These are phyloP conservation scores for Haplosporangium gracile DNA, from an alignment of 192 early-diverging fungal species.

Conservation along the genomic window DNA sequence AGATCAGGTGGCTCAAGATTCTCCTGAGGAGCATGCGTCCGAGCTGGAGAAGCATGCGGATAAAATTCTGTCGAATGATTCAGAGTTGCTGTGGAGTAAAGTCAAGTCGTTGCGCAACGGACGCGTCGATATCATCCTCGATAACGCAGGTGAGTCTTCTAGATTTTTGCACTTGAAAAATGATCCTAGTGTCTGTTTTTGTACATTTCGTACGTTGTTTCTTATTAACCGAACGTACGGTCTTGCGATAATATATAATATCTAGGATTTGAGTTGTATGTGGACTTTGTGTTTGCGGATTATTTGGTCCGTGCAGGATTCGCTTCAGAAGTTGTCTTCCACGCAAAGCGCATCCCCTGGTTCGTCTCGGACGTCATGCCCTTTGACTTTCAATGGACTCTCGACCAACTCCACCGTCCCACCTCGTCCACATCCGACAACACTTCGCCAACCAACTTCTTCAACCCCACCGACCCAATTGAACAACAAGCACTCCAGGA, in stretches of 20 bases:
- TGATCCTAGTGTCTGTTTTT: background rate
- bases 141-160: constrained; percentile 79
- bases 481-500: constrained; percentile 62
- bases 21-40: constrained; percentile 27
- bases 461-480: constrained; percentile 32
- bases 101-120: constrained; percentile 64
- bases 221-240: background rate
- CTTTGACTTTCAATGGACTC: constrained; percentile 82
- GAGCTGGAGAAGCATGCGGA: constrained; percentile 63
- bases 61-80: constrained; percentile 83
- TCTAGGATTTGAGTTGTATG: constrained; percentile 90
- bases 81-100: constrained; percentile 72
- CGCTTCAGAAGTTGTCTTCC: constrained; percentile 80
- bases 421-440: constrained; percentile 13
- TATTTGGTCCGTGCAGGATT: constrained; percentile 78
- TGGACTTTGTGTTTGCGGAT: constrained; percentile 90
- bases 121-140: constrained; percentile 88
- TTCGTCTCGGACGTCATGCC: constrained; percentile 96
- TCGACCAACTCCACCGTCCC: constrained; percentile 51
- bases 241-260: background rate
- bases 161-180: background rate
- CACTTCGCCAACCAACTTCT: constrained; percentile 23
- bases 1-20: background rate
- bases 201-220: background rate
- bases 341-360: constrained; percentile 94